Evolutionary conservation across 345 rosid genomes (phyloP).

Genomic region (Bruguiera sexangula): DNA sequence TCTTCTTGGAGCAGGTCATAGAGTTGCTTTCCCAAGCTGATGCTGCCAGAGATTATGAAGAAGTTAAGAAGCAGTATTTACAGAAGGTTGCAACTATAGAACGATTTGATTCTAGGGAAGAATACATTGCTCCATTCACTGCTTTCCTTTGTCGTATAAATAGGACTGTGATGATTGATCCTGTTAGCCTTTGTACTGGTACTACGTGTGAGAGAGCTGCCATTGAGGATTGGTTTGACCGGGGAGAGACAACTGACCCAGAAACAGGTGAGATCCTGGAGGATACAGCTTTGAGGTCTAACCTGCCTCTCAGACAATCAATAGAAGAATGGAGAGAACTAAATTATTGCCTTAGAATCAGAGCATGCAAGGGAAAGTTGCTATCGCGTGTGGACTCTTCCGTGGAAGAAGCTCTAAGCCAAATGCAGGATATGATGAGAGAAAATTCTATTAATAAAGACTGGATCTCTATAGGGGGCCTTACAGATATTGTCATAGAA

Average conservation of each 20-base stretch:
- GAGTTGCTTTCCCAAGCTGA: conserved; percentile 69
- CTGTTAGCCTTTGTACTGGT: conserved; percentile 72
- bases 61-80: conserved; percentile 46
- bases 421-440: conserved; percentile 53
- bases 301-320: conserved; percentile 53
- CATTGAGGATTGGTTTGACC: conserved; percentile 47
- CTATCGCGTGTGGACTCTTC: conserved; percentile 38
- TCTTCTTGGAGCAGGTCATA: conserved; percentile 68
- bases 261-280: conserved; percentile 53
- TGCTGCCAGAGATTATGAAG: conserved; percentile 59
- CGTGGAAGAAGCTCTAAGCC: conserved; percentile 45
- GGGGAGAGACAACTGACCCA: conserved; percentile 50
- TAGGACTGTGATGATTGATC: conserved; percentile 52
- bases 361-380: conserved; percentile 48
- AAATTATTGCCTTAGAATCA: conserved; percentile 58
- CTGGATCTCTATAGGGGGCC: conserved; percentile 60
- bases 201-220: conserved; percentile 71
- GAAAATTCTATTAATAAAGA: conserved; percentile 63
- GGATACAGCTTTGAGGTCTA: conserved; percentile 56
- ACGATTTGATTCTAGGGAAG: conserved; percentile 42
- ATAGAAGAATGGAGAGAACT: conserved; percentile 76
- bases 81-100: conserved; percentile 49
- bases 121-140: conserved; percentile 45
- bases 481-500: conserved; percentile 41
- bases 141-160: conserved; percentile 50